Conservation (phyloP, 2,329 filamentous ascomycete genomes). For the Fusarium sp. region DNA sequence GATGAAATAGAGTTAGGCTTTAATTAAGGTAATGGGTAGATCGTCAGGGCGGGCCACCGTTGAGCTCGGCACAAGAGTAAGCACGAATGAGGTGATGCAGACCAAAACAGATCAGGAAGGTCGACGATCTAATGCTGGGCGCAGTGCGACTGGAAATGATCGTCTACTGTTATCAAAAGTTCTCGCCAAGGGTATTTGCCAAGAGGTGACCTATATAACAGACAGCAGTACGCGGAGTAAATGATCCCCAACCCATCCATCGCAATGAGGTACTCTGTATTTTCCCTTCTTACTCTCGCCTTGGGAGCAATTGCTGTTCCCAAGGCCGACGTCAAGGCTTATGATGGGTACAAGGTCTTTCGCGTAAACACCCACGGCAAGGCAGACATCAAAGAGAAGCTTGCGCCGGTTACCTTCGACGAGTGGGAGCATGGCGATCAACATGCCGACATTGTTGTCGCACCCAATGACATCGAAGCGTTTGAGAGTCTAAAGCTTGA, state of each 20-base stretch:
- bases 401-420: slow-evolving; percentile 45
- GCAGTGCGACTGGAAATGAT: slow-evolving; percentile 18
- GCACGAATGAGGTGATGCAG: slow-evolving; percentile 9
- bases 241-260: slow-evolving; percentile 9
- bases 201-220: slow-evolving; percentile 20
- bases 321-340: slow-evolving; percentile 40
- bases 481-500: slow-evolving; percentile 51
- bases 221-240: neutral
- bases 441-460: slow-evolving; percentile 51
- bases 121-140: slow-evolving; percentile 13
- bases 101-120: slow-evolving; percentile 36
- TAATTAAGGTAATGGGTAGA: slow-evolving; percentile 32
- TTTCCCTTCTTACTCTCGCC: slow-evolving; percentile 34
- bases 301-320: slow-evolving; percentile 37
- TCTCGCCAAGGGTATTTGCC: neutral
- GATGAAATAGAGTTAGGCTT: slow-evolving; percentile 50
- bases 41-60: slow-evolving; percentile 26
- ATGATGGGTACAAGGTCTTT: slow-evolving; percentile 56
- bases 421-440: slow-evolving; percentile 39
- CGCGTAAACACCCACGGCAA: slow-evolving; percentile 60
- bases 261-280: slow-evolving; percentile 37
- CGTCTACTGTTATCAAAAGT: slow-evolving; percentile 24
- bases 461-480: slow-evolving; percentile 46
- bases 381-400: slow-evolving; percentile 51
- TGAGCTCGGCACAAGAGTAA: neutral